Base-by-base conservation (phyloP, 805 yeast species). In the Myxozyma udenii region DNA sequence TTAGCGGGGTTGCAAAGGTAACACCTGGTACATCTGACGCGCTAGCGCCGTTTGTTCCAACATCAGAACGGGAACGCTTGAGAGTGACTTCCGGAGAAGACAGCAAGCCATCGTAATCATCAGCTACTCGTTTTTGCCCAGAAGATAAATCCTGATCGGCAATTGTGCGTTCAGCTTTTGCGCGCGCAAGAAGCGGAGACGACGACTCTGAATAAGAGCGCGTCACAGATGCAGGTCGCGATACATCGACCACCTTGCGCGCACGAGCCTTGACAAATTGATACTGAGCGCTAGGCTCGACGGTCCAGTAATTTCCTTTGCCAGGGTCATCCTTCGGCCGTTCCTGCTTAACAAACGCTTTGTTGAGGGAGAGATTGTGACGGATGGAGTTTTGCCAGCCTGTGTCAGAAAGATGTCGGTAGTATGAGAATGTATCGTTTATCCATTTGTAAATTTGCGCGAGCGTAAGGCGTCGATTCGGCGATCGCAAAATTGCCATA, bases 311-410 rank as follows among this genome's bases (percentile, higher is more conserved):
- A 71, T 90, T 96, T 28, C 93, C 93, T 63, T 73, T 73, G 4
- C 77, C 77, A 3, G 76, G 75, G 39, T 71, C 75, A 38, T 62
- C 64, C 61, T 85, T 84, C 11, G 96, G 90, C 67, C 90, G 85
- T 60, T 87, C 95, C 21, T 93, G 84, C 70, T 91, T 91, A 44
- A 85, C 76, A 66, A 91, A 91, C 0, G 97, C 96, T 66, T 93
- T 93, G 69, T 91, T 93, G 62, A 91, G 76, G 11, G 96, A 88
- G 26, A 91, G 73, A 61, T 93, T 91, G 70, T 91, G 98, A 56
- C 98, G 82, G 57, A 91, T 93, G 30, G 96, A 90, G 70, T 91
- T 91, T 70, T 91, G 97, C 98, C 98, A 91, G 24, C 97, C 96
- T 9, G 87, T 85, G 61, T 88, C 95, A 53, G 86, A 85, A 57